Base-by-base conservation (phyloP, 2,329 filamentous ascomycete species). In the Aspergillus phoenicis region DNA sequence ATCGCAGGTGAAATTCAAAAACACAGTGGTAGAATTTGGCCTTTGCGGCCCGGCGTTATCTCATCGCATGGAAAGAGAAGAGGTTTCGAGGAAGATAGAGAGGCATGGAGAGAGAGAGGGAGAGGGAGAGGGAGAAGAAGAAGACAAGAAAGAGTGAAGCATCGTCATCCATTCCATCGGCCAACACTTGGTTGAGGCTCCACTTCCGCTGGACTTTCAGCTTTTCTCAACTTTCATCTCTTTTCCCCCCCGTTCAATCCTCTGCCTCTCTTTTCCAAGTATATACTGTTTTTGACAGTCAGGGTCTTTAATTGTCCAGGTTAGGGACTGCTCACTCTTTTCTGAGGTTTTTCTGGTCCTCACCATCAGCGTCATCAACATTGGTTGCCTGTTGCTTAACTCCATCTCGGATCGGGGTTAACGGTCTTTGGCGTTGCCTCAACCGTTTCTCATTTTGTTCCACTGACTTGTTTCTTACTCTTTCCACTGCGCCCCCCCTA, bases 31-130 rank as follows among this genome's bases (percentile, higher is more conserved):
- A 60, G 53, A 52, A 67, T 36, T 36, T 66, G 72, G 72, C 70
- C 73, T 68, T 68, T 60, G 66, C 65, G 70, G 71, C 71, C 71
- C 60, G 63, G 59, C 53, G 52, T 60, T 62, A 64, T 59, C 48
- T 72, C 68, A 71, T 67, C 47, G 65, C 64, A 68, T 65, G 51
- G 57, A 59, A 45, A 30, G 39, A 28, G 17, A 45, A 48, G 47
- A 51, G 1, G 47, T 38, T n/a, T 28, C 8, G 39, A 20, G 26
- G 8, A 26, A 45, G 17, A 41, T 22, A 51, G n/a, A 30, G 36
- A 49, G 47, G 33, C 15, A 36, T 15, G 30, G 48, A 22, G 45
- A 20, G 20, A 20, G 20, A 45, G 33, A 54, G 24, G 30, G 41
- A 41, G 30, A 30, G 24, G 13, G 28, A 47, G 53, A 54, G 8